Base-by-base conservation (phyloP, 1,139 yeast species). In the Kurtzmaniella quercitrusa region DNA sequence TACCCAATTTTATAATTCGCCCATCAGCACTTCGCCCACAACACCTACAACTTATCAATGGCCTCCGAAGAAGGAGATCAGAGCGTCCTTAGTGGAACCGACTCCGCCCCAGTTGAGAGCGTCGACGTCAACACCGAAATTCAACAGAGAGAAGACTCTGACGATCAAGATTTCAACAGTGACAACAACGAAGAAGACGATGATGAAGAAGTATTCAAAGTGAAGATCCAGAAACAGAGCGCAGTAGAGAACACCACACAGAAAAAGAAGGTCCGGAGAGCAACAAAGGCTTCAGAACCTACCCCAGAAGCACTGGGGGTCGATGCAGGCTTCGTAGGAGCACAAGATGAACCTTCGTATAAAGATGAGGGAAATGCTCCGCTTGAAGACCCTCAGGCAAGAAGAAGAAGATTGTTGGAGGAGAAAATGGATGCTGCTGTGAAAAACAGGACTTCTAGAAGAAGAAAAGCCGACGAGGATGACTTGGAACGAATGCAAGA, bases 401-500 rank as follows among this genome's bases (percentile, higher is more conserved):
- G 84, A 48, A 82, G 77, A 56, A 81, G 96, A 56, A 76, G 89
- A 54, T 82, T 80, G 49, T 75, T 93, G 53, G 98, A 93, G 64
- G 91, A 82, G 48, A 80, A 77, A 54, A 79, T 93, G 73, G 90
- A 84, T 51, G 79, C 80, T 41, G 91, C 95, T 2, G 68, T 90
- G 46, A 82, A 86, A 60, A 76, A 79, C 47, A 78, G 77, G 59
- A 78, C 84, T 48, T 73, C 77, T 18, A 73, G 74, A 56, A 77
- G 81, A 51, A 71, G 76, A 45, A 81, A 76, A 60, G 81, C 81
- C 41, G 94, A 87, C 55, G 98, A 91, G 56, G 96, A 88, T 59
- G 98, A 91, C 65, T 69, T 93, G 54, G 98, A 91, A 62, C 84
- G 89, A 59, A 86, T 89, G 83, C 95, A 91, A 63, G 99, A 94